phyloP scores from a whole-genome alignment of 2,329 filamentous ascomycete genomes.

The Rhinocladiella similis region DNA sequence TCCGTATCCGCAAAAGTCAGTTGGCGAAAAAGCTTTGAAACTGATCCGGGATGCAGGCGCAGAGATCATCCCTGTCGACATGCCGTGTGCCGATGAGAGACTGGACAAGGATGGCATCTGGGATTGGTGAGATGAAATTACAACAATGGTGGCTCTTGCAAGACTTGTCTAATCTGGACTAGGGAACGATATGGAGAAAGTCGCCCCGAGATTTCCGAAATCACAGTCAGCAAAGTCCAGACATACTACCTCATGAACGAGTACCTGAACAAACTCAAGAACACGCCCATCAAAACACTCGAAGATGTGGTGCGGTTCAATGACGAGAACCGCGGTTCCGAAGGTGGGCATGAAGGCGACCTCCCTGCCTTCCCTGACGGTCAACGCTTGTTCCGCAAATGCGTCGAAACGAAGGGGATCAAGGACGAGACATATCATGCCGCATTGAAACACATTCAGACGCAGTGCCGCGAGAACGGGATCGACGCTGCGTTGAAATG shows the following conservation, averaged over 20 bases:
- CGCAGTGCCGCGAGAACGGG: constrained; percentile 31
- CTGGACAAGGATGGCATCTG: constrained; percentile 31
- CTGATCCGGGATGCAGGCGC: constrained; percentile 41
- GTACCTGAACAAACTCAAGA: constrained; percentile 23
- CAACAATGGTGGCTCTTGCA: neutral
- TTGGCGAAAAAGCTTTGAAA: constrained; percentile 37
- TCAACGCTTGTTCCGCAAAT: constrained; percentile 27
- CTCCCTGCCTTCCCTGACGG: constrained; percentile 32
- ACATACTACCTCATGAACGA: constrained; percentile 27
- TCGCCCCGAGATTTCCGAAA: constrained; percentile 23
- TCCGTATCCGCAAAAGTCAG: constrained; percentile 38
- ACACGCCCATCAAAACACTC: constrained; percentile 25
- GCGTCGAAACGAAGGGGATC: constrained; percentile 23
- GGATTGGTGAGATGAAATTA: constrained; percentile 30
- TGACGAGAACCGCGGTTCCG: constrained; percentile 24
- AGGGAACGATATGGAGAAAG: constrained; percentile 24
- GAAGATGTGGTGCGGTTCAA: constrained; percentile 27
- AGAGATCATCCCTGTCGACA: constrained; percentile 30
- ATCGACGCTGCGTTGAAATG: constrained; percentile 33
- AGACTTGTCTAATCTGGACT: neutral
- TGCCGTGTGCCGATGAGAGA: constrained; percentile 33
- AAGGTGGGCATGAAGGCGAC: constrained; percentile 29
- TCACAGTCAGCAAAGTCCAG: constrained; percentile 25
- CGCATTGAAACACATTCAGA: constrained; percentile 32
- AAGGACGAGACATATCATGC: constrained; percentile 30